Conservation (phyloP, 2,329 filamentous ascomycete genomes). For the Seiridium cupressi region DNA sequence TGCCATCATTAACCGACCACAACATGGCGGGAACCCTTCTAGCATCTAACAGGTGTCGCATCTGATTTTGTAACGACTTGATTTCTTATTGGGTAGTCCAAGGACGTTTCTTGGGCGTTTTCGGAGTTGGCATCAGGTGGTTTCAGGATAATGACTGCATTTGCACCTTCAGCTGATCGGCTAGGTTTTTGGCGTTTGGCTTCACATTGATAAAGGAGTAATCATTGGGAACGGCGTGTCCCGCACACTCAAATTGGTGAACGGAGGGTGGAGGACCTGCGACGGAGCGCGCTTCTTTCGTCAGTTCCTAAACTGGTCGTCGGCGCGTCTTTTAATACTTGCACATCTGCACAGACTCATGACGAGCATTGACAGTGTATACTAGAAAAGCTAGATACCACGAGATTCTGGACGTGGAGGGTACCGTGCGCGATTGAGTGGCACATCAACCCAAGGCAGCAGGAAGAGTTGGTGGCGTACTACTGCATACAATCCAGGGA, state of each 20-base stretch:
- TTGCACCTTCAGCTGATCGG: neutral
- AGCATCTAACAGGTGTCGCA: slow-evolving; percentile 21
- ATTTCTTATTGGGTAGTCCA: neutral
- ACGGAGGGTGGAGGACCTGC: no score
- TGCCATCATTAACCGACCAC: slow-evolving; percentile 54
- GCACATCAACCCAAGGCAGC: neutral
- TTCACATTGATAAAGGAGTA: neutral
- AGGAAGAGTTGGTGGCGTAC: neutral
- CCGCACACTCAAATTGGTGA: no score
- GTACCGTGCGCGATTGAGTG: neutral
- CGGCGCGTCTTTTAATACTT: neutral
- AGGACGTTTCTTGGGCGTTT: neutral
- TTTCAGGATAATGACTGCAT: neutral
- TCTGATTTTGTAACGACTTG: slow-evolving; percentile 3
- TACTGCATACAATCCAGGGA: neutral
- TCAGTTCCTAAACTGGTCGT: no score
- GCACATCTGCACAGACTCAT: neutral
- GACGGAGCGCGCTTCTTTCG: no score
- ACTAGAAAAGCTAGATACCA: neutral
- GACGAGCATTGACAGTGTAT: neutral
- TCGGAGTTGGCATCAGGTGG: neutral
- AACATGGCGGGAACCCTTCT: slow-evolving; percentile 16
- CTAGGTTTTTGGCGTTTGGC: neutral
- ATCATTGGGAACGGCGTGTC: neutral
- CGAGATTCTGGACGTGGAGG: neutral